phyloP scores from a whole-genome alignment of 2,329 filamentous ascomycete genomes.

The Aspergillus tanneri region DNA sequence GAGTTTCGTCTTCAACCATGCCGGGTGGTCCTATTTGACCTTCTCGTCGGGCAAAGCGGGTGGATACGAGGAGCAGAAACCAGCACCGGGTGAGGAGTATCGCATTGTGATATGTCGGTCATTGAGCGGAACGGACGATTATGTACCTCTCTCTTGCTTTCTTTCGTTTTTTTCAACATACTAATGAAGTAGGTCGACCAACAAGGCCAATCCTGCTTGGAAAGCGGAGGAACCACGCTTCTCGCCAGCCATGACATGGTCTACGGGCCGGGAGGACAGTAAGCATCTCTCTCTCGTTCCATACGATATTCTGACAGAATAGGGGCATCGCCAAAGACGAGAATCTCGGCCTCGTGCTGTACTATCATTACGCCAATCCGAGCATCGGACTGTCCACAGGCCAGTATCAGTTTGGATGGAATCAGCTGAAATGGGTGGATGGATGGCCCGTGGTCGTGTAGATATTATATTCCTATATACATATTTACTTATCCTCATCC shows the following conservation, averaged over 20 bases:
- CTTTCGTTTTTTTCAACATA: neutral
- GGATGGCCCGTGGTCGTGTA: too few species aligned
- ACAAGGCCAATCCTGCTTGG: conserved; percentile 52
- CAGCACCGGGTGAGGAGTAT: conserved; percentile 61
- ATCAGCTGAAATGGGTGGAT: conserved; percentile 42
- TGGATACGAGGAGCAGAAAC: conserved; percentile 53
- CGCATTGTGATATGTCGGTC: conserved; percentile 64
- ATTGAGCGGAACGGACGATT: conserved; percentile 52
- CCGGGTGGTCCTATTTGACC: conserved; percentile 63
- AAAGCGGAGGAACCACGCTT: conserved; percentile 61
- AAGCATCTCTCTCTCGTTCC: conserved; percentile 37
- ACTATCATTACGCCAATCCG: conserved; percentile 63
- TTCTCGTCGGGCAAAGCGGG: conserved; percentile 61
- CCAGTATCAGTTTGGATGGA: conserved; percentile 51
- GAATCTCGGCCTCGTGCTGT: conserved; percentile 54
- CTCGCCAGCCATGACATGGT: conserved; percentile 60
- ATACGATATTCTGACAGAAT: neutral
- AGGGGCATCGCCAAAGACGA: conserved; percentile 36
- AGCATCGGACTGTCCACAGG: conserved; percentile 50
- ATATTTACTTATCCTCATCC: too few species aligned
- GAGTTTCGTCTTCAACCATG: conserved; percentile 55
- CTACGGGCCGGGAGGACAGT: conserved; percentile 67
- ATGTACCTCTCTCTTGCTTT: conserved; percentile 37
- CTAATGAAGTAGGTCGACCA: conserved; percentile 48
- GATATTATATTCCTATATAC: too few species aligned